Conservation (phyloP, 768 basidiomycete genomes). For the Mycena haematopus region DNA sequence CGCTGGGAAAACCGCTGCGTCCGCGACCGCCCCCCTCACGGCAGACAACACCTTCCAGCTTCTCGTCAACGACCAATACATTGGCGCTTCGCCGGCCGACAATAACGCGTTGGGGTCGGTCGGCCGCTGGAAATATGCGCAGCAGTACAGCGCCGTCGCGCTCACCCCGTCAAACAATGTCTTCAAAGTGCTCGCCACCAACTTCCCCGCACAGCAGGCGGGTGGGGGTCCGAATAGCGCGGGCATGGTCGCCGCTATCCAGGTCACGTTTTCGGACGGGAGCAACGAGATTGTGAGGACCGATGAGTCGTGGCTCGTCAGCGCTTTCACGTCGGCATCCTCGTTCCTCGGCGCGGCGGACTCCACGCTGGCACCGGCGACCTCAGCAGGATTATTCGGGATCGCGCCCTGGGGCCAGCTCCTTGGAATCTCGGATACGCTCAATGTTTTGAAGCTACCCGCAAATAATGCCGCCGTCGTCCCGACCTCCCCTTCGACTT, state of each 20-base stretch:
- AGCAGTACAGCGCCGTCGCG: conserved; percentile 11
- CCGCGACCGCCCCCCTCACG: conserved; percentile 8
- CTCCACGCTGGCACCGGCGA: background rate
- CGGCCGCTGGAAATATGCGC: conserved; percentile 13
- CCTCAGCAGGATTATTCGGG: background rate
- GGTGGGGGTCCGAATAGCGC: background rate
- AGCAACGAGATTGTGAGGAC: background rate
- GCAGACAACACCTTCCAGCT: conserved; percentile 24
- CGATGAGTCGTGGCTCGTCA: background rate
- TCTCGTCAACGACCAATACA: conserved; percentile 16
- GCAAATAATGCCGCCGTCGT: no score
- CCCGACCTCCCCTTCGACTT: no score
- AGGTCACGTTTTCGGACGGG: background rate
- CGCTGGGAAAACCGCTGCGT: conserved; percentile 3
- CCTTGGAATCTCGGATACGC: background rate
- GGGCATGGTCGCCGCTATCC: background rate
- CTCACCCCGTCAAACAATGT: conserved; percentile 10
- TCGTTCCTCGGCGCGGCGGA: background rate
- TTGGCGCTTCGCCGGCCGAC: conserved; percentile 18
- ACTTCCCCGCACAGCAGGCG: conserved; percentile 1
- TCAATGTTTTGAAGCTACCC: background rate
- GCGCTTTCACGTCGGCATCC: background rate
- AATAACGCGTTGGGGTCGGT: background rate
- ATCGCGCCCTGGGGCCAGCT: background rate
- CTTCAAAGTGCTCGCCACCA: conserved; percentile 18